Percentiles rank a stretch among this genome's conserved stretches.
These are phyloP conservation scores for Mayamaea pseudoterrestris DNA, from an alignment of 108 stramenopile genomes.

Conservation along the genomic window DNA sequence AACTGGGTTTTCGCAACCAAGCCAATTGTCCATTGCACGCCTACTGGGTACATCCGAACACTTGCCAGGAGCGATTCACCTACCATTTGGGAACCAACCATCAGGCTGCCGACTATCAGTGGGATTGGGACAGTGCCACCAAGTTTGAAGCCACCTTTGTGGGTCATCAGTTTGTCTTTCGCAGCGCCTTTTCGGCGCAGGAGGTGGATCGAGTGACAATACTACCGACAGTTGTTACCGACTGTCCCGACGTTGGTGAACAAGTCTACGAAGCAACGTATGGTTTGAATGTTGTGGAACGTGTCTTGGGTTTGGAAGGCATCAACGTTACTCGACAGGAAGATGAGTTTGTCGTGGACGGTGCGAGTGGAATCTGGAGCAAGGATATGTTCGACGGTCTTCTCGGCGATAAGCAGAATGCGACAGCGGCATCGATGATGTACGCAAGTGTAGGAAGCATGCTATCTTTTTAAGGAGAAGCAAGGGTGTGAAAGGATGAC, in stretches of 20 bases:
- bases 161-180: slow-evolving; percentile 33
- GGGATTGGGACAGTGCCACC: slow-evolving; percentile 27
- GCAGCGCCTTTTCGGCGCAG: slow-evolving; percentile 18
- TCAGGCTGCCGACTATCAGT: slow-evolving; percentile 10
- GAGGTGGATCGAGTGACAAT: slow-evolving; percentile 21
- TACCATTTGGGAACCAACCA: slow-evolving; percentile 36
- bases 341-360: too few species aligned
- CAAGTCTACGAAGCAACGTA: too few species aligned
- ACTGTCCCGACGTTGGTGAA: slow-evolving; percentile 29
- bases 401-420: too few species aligned
- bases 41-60: slow-evolving; percentile 7
- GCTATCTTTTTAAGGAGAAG: too few species aligned
- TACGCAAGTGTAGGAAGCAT: too few species aligned
- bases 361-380: too few species aligned
- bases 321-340: too few species aligned
- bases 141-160: slow-evolving; percentile 33
- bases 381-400: too few species aligned
- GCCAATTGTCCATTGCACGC: slow-evolving; percentile 30
- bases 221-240: slow-evolving; percentile 22
- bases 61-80: slow-evolving; percentile 26
- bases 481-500: too few species aligned
- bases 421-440: too few species aligned
- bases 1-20: slow-evolving; percentile 30
- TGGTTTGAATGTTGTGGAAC: too few species aligned
- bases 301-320: too few species aligned